These are phyloP conservation scores for Miamiensis avidus DNA, from an alignment of 169 alveolate species.

Conservation along the genomic window DNA sequence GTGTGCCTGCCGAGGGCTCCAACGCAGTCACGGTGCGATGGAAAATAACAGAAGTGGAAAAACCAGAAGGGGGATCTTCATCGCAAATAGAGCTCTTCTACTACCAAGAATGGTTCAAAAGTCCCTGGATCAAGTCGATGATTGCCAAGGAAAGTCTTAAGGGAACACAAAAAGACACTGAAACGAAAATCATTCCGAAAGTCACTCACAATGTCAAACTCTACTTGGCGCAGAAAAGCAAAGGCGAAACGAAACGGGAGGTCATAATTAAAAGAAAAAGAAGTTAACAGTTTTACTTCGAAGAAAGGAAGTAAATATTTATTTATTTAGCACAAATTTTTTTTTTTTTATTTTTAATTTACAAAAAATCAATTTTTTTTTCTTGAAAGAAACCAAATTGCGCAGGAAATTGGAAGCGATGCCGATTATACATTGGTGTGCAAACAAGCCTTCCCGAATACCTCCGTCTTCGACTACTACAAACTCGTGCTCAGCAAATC, in stretches of 20 bases:
- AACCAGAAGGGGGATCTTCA: neutral
- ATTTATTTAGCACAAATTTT: too few species aligned
- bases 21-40: neutral
- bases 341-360: too few species aligned
- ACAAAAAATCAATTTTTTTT: too few species aligned
- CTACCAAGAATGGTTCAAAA: neutral
- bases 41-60: neutral
- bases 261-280: too few species aligned
- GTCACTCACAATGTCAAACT: neutral
- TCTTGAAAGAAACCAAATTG: neutral
- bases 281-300: too few species aligned
- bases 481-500: neutral
- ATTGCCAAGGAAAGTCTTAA: neutral
- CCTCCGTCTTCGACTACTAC: neutral
- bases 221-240: neutral
- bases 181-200: too few species aligned
- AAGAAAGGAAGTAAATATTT: neutral
- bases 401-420: neutral
- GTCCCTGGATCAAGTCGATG: neutral
- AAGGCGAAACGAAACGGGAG: neutral
- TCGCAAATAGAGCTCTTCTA: neutral
- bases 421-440: neutral
- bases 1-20: neutral
- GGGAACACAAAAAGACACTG: neutral
- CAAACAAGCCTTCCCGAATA: neutral